Evolutionary conservation across 192 early-diverging fungal genomes (phyloP), one percentile per base, ranked within the genome.

Genomic region (Powellomyces hirtus): DNA sequence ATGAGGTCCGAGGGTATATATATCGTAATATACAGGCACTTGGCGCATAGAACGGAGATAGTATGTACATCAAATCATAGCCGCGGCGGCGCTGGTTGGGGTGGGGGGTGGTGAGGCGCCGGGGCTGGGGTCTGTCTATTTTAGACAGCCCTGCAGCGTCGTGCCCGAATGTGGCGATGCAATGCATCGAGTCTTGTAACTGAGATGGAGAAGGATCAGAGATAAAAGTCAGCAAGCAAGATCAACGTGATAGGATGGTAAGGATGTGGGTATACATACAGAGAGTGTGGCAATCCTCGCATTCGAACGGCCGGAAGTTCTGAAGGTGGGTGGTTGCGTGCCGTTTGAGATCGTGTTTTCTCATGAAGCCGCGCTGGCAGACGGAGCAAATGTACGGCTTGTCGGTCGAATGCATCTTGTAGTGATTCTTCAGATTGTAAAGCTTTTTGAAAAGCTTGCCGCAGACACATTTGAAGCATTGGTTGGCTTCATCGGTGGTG

Each of bases 281-380:
- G 16, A 37, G 26, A 16, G 52, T 63, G 13, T 63, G n/a, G 60
- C 68, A 71, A 4, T 50, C 61, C 16, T 71, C 68, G 40, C 68
- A 71, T n/a, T 20, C 44, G 31, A 37, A 61, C 44, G 59, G 59
- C 31, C 36, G 62, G 55, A 63, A 73, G n/a, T 27, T 46, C 20
- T 62, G 62, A 18, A 61, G 20, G 64, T 76, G 78, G 35, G 69
- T 79, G 27, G 68, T 70, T 4, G 68, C 52, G 58, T 79, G 78
- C 10, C 78, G 65, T 42, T 79, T 79, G 27, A 79, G 51, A 58
- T 79, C 78, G 40, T 79, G 78, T 50, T 75, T 73, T 22, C 78
- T 34, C 67, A 72, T 74, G 60, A 79, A 67, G 38, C 67, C 67
- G 29, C 67, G 61, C 59, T 65, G 38, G 38, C 74, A 76, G 2